phyloP scores from a whole-genome alignment of 129 eudicot genomes.

The Silybum marianum region DNA sequence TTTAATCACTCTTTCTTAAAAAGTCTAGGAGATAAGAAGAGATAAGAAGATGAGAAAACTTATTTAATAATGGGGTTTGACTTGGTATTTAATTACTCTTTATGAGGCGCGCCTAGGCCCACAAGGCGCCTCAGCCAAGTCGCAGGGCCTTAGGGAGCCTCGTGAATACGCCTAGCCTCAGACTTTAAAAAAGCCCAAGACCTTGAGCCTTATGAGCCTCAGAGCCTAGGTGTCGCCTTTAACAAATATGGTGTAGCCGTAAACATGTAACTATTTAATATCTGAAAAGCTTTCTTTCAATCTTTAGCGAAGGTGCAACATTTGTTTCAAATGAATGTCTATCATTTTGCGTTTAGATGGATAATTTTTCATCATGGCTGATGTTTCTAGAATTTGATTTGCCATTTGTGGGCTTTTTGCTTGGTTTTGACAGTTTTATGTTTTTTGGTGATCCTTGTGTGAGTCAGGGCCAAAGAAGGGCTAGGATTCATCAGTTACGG shows the following conservation, averaged over 20 bases:
- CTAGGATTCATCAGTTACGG: conserved; percentile 79
- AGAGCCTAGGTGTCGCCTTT: too few species aligned
- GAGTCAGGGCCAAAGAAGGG: conserved; percentile 70
- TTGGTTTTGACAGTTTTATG: neutral
- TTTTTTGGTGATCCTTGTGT: conserved; percentile 5
- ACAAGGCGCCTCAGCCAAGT: too few species aligned
- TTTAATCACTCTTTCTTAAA: too few species aligned
- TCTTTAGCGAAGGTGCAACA: neutral
- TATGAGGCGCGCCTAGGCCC: too few species aligned
- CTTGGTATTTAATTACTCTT: too few species aligned
- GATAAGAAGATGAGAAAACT: too few species aligned
- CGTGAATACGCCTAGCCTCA: too few species aligned
- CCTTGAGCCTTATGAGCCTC: too few species aligned
- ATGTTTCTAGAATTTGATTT: neutral
- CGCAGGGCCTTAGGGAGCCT: too few species aligned
- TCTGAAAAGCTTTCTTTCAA: neutral
- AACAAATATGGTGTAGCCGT: neutral
- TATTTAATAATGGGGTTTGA: too few species aligned
- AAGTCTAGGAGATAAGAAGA: too few species aligned
- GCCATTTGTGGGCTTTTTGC: neutral
- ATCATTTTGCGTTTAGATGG: neutral
- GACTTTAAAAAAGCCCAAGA: too few species aligned
- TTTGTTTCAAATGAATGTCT: neutral
- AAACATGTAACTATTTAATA: neutral
- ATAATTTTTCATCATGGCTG: neutral